Conservation (phyloP, 441 rosid species). For the Populus hybrid region DNA sequence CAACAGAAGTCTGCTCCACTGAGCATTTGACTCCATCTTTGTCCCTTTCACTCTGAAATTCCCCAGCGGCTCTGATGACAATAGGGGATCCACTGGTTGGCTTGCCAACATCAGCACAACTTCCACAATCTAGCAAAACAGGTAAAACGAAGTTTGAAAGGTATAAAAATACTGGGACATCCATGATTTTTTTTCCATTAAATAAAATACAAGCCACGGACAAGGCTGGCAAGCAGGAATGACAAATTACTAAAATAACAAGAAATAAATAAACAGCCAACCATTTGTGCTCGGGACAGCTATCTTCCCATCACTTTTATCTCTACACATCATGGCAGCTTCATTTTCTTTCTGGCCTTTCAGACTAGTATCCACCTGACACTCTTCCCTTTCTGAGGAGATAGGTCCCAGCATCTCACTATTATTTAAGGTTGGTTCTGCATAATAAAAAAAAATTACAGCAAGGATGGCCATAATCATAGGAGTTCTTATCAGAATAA, state of each 20-base stretch:
- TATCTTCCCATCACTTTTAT: slow-evolving; percentile 21
- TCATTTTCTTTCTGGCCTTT: slow-evolving; percentile 24
- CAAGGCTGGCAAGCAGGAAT: background rate
- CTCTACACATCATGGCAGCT: slow-evolving; percentile 25
- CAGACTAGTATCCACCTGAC: slow-evolving; percentile 12
- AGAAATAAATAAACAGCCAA: slow-evolving; percentile 15
- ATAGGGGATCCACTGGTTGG: slow-evolving; percentile 44
- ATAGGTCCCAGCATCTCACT: slow-evolving; percentile 17
- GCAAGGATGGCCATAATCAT: background rate
- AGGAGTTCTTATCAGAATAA: background rate
- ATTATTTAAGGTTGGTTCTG: slow-evolving; percentile 19
- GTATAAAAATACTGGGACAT: slow-evolving; percentile 23
- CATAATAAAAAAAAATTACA: slow-evolving; percentile 11
- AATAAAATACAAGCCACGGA: slow-evolving; percentile 6
- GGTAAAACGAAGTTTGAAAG: slow-evolving; percentile 34
- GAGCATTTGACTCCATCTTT: slow-evolving; percentile 31
- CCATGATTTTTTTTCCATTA: slow-evolving; percentile 10
- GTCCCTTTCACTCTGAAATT: slow-evolving; percentile 35
- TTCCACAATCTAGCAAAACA: slow-evolving; percentile 36
- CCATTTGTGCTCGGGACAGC: slow-evolving; percentile 23
- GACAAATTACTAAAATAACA: background rate
- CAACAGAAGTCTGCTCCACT: slow-evolving; percentile 29
- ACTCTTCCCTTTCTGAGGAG: slow-evolving; percentile 18
- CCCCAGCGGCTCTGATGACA: slow-evolving; percentile 36
- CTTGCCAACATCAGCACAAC: slow-evolving; percentile 36